Conservation (phyloP, 768 basidiomycete genomes). For the Glaciozyma martinii region DNA sequence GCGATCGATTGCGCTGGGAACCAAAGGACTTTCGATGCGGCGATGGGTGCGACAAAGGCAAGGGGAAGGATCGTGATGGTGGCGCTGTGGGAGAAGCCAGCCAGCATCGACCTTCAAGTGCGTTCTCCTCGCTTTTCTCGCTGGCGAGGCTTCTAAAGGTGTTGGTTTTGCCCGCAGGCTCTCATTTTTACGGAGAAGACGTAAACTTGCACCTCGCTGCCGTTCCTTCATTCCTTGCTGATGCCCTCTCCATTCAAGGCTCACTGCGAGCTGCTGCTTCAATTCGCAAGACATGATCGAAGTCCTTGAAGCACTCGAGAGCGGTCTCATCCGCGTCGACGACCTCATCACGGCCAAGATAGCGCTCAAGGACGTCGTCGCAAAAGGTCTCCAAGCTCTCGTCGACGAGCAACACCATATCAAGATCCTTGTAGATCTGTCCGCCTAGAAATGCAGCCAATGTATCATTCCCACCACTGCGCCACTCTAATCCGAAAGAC, state of each 20-base stretch:
- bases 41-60: constrained; percentile 41
- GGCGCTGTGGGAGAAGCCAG: constrained; percentile 44
- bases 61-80: constrained; percentile 45
- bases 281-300: constrained; percentile 43
- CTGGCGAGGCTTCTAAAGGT: too few relatives aligned
- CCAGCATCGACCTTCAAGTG: constrained; percentile 39
- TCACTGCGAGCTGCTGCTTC: constrained; percentile 44
- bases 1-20: constrained; percentile 48
- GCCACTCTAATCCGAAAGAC: neutral
- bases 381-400: constrained; percentile 44
- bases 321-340: constrained; percentile 43
- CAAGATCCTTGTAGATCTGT: constrained; percentile 41
- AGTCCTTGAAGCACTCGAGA: constrained; percentile 43
- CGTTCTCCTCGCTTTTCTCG: neutral
- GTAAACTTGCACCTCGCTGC: too few relatives aligned
- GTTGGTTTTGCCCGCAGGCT: too few relatives aligned
- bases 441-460: neutral
- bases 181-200: neutral
- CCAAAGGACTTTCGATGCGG: constrained; percentile 43
- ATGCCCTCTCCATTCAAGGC: constrained; percentile 30
- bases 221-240: too few relatives aligned
- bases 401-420: constrained; percentile 45
- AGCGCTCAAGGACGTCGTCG: constrained; percentile 43
- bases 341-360: constrained; percentile 46
- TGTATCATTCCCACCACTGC: neutral